Base-by-base conservation (phyloP, 2,329 filamentous ascomycete species). In the Calonectria fujianensis region DNA sequence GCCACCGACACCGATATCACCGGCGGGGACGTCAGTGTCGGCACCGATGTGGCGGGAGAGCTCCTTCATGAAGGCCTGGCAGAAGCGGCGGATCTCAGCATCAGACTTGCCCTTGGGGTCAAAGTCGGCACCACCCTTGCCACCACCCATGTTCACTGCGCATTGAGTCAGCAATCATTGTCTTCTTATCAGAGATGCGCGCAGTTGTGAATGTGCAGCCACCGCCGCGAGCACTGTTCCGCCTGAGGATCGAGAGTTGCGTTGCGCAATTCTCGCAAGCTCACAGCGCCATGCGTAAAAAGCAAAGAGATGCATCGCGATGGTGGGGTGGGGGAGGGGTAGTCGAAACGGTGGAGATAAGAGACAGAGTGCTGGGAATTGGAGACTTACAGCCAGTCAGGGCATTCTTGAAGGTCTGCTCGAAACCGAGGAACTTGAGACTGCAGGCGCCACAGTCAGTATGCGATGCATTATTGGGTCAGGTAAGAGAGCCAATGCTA, bases 351-450 rank as follows among this genome's bases (percentile, higher is more conserved):
- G 64, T 73, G 66, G 57, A 75, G 70, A 73, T 70, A 75, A 73
- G 70, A 24, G 27, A 69, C 31, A 45, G 48, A 52, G 63, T 29
- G 13, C 51, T 20, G 69, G 10, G 54, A 41, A 45, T 16, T 63
- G 29, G 29, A 32, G 29, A 92, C 94, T 90, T 89, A 96, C 94
- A 88, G 84, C 97, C 97, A 76, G 97, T 98, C 81, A 98, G 90
- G 80, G 97, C 97, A 95, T 98, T 98, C 92, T 98, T 98, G 92
- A 98, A 98, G 89, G 96, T 97, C 90, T 98, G 97, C 93, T 99
- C 97, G 83, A 98, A 98, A 79, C 96, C 97, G 84, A 99, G 91
- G 89, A 98, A 98, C 90, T 99, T 99, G 83, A 99, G 92, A 83
- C 77, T 79, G 67, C 63, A 75, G 70, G 59, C 68, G 54, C 57